Evolutionary conservation across 129 eudicot genomes (phyloP).

Genomic region (Saposhnikovia divaricata): DNA sequence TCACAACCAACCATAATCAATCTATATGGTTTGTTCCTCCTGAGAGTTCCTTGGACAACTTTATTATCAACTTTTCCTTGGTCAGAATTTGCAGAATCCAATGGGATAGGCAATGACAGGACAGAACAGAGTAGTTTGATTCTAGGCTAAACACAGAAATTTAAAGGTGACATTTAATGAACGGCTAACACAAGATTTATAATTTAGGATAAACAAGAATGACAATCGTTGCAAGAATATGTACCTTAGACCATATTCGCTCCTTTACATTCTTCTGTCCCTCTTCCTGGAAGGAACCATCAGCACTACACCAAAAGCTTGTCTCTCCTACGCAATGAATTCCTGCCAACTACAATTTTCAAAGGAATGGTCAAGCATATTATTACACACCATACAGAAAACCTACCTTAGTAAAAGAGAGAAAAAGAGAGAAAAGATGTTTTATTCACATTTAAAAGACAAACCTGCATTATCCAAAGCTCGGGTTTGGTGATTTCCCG

Average conservation of each 20-base stretch:
- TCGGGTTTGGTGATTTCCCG: conserved; percentile 69
- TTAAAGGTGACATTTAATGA: background rate
- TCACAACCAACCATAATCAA: conserved; percentile 68
- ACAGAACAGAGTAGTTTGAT: conserved; percentile 40
- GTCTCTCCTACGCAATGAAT: conserved; percentile 53
- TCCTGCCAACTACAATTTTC: conserved; percentile 50
- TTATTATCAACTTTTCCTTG: conserved; percentile 28
- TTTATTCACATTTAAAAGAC: background rate
- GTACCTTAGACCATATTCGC: conserved; percentile 74
- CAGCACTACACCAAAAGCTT: conserved; percentile 60
- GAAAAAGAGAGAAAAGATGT: background rate
- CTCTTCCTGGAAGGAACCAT: conserved; percentile 68
- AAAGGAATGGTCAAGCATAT: conserved; percentile 5
- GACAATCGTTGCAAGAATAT: background rate
- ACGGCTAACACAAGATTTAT: background rate
- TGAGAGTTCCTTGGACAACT: background rate
- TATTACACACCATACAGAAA: background rate
- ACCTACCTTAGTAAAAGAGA: background rate
- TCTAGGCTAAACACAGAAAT: conserved; percentile 37
- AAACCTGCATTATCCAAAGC: conserved; percentile 63
- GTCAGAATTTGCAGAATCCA: conserved; percentile 28
- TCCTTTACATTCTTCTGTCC: conserved; percentile 59
- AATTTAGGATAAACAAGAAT: conserved; percentile 1
- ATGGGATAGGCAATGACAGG: conserved; percentile 69
- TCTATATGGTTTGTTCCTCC: conserved; percentile 28